Conservation (phyloP, 345 rosid species). For the Kernera saxatilis region DNA sequence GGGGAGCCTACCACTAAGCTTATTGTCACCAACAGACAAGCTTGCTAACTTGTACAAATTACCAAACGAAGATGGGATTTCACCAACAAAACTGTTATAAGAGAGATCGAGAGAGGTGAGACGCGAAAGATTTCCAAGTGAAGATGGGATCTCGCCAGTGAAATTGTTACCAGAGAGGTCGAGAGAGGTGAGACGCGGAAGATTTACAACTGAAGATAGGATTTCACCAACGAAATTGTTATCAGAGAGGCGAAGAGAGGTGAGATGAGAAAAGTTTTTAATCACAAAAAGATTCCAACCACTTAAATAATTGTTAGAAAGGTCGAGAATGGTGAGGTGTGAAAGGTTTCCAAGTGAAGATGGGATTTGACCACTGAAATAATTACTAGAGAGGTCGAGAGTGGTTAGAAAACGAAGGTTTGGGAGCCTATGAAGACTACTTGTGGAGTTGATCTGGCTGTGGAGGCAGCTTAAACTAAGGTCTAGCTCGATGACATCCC, state of each 20-base stretch:
- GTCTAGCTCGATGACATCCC: not conserved
- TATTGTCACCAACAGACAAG: not conserved
- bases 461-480: not conserved
- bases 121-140: not conserved
- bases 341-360: not conserved
- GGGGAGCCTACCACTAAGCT: not conserved
- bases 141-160: not conserved
- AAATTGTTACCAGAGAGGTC: not conserved
- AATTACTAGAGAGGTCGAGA: not conserved
- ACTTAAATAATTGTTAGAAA: no score
- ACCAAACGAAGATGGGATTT: no score
- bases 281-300: no score
- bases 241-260: accelerated
- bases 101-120: not conserved
- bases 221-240: not conserved
- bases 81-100: no score
- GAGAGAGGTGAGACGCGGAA: not conserved
- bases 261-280: not conserved
- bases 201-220: not conserved
- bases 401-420: no score
- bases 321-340: not conserved
- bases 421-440: not conserved
- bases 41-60: no score
- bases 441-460: no score
- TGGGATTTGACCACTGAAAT: not conserved